phyloP scores from a whole-genome alignment of 2,329 filamentous ascomycete genomes.

The Trematosphaeria pertusa region DNA sequence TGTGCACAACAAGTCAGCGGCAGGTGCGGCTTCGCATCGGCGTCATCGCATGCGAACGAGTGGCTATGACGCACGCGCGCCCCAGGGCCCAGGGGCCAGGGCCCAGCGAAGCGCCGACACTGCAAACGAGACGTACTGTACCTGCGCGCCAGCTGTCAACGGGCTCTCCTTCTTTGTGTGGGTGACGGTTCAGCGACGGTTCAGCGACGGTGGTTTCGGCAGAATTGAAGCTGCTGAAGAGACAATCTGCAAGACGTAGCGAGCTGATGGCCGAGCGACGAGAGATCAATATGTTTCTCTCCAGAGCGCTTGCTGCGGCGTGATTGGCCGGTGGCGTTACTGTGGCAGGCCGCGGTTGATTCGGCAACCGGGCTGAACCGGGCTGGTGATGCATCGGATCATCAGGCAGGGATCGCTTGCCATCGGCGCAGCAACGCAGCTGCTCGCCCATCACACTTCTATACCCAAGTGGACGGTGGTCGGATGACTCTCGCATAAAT shows the following conservation, averaged over 20 bases:
- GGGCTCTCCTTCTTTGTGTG: background rate
- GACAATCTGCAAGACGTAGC: background rate
- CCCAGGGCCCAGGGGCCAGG: no score
- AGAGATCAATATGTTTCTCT: no score
- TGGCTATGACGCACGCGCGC: no score
- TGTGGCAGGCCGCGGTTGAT: conserved; percentile 21
- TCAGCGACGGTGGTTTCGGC: background rate
- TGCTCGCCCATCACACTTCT: background rate
- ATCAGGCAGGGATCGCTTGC: conserved; percentile 2
- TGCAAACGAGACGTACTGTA: no score
- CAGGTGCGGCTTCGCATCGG: conserved; percentile 24
- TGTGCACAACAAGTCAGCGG: conserved; percentile 26
- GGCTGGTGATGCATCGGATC: conserved; percentile 1
- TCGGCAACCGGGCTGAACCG: conserved; percentile 14
- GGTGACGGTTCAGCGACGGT: background rate
- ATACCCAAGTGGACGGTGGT: no score
- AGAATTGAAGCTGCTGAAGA: background rate
- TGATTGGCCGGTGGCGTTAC: conserved; percentile 17
- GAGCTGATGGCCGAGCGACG: background rate
- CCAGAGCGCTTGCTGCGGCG: background rate
- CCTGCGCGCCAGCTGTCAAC: no score
- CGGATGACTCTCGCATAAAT: background rate
- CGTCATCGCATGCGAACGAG: conserved; percentile 24
- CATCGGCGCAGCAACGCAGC: background rate
- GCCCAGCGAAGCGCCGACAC: no score